These are phyloP conservation scores for Cryptococcus sp. DNA, from an alignment of 1,284 basidiomycete genomes.

Conservation along the genomic window DNA sequence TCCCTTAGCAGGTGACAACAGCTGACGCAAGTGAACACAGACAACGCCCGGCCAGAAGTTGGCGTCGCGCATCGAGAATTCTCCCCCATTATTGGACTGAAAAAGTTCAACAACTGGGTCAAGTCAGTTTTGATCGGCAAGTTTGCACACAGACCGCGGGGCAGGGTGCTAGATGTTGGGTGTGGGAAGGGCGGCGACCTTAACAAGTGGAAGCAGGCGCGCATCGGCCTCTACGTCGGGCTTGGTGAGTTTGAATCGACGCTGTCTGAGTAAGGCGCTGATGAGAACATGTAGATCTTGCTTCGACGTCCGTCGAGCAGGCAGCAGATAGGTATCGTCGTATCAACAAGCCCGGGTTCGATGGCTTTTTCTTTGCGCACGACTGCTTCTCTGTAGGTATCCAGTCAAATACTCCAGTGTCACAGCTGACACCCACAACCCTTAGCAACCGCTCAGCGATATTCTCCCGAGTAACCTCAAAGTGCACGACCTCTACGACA, in stretches of 20 bases:
- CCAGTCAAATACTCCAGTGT: neutral
- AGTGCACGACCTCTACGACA: constrained; percentile 65
- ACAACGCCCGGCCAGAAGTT: constrained; percentile 89
- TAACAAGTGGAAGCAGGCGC: constrained; percentile 91
- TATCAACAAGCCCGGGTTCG: constrained; percentile 60
- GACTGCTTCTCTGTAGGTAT: constrained; percentile 74
- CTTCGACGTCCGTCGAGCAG: constrained; percentile 84
- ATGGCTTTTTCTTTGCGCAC: constrained; percentile 75
- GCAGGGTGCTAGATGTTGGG: constrained; percentile 86
- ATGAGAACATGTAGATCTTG: constrained; percentile 66
- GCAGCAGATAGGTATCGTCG: constrained; percentile 65
- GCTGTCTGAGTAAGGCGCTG: neutral
- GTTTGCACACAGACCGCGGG: constrained; percentile 52
- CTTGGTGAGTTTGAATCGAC: constrained; percentile 61
- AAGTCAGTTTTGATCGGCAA: constrained; percentile 90
- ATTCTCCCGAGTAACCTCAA: constrained; percentile 63
- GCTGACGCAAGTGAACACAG: constrained; percentile 49
- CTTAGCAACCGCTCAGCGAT: constrained; percentile 61
- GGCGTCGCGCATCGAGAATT: constrained; percentile 76
- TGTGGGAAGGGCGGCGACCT: constrained; percentile 98
- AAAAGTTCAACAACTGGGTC: constrained; percentile 99
- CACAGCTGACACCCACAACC: constrained; percentile 3
- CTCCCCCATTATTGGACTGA: constrained; percentile 95
- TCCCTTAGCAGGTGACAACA: neutral
- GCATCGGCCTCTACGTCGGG: constrained; percentile 72